A percentile compares a stretch with the other conserved stretches of the same genome.
phyloP scores from a whole-genome alignment of 2,329 filamentous ascomycete genomes.

The Fusarium redolens region DNA sequence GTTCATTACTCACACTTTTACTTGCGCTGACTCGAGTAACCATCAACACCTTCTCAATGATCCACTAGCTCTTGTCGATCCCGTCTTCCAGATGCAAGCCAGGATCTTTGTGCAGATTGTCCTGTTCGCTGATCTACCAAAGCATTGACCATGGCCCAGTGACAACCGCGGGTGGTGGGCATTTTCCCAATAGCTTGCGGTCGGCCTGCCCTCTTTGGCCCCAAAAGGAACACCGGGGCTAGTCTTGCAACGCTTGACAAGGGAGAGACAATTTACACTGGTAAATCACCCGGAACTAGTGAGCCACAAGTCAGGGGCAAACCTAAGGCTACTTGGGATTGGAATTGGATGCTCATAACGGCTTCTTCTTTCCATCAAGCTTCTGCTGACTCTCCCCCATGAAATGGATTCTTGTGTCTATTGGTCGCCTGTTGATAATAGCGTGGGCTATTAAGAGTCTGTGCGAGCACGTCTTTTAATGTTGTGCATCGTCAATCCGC shows the following conservation, averaged over 20 bases:
- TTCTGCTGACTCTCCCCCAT: constrained; percentile 27
- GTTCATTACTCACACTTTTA: background rate
- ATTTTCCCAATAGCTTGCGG: constrained; percentile 34
- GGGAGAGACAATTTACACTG: constrained; percentile 32
- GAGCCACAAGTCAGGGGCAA: constrained; percentile 36
- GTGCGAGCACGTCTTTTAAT: constrained; percentile 29
- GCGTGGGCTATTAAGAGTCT: constrained; percentile 30
- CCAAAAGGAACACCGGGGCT: constrained; percentile 14
- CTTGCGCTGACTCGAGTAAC: constrained; percentile 19
- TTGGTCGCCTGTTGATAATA: constrained; percentile 19
- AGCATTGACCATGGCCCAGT: constrained; percentile 27
- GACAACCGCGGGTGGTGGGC: constrained; percentile 19
- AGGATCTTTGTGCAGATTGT: constrained; percentile 29
- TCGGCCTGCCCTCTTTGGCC: constrained; percentile 26
- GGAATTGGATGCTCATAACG: constrained; percentile 9
- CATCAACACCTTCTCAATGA: constrained; percentile 2
- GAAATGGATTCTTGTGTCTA: background rate
- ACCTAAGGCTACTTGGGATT: background rate
- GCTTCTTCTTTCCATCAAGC: constrained; percentile 28
- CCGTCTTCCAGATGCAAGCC: constrained; percentile 6
- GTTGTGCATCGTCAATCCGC: constrained; percentile 38
- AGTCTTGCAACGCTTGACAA: constrained; percentile 7
- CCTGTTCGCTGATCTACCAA: constrained; percentile 31
- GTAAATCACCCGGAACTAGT: constrained; percentile 31
- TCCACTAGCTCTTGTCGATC: constrained; percentile 37